A percentile compares a stretch with the other conserved stretches of the same genome.
Conservation (phyloP, 805 yeast genomes). For the Hanseniaspora clermontiae region DNA sequence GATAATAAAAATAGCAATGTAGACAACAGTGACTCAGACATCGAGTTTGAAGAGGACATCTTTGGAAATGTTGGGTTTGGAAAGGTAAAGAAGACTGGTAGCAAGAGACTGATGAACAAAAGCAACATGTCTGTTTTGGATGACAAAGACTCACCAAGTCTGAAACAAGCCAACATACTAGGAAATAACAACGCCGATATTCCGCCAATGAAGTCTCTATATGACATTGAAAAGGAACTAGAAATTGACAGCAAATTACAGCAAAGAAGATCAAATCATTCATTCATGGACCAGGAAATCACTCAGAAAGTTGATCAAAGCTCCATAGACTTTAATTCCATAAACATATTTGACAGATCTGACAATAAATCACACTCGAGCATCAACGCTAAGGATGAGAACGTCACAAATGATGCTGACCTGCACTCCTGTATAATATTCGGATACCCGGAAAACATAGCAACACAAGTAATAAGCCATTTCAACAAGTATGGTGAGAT, state of each 20-base stretch:
- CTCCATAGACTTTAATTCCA: constrained; percentile 14
- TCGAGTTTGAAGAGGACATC: constrained; percentile 12
- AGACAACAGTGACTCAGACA: constrained; percentile 6
- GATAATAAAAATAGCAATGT: background rate
- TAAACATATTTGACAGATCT: constrained; percentile 10
- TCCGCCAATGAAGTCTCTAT: constrained; percentile 32
- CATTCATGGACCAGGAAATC: constrained; percentile 15
- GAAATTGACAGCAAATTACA: constrained; percentile 18
- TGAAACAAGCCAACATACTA: constrained; percentile 15
- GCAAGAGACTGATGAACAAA: constrained; percentile 8
- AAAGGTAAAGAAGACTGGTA: constrained; percentile 2
- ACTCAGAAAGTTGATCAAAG: constrained; percentile 10
- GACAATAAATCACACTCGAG: constrained; percentile 3
- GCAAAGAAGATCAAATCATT: constrained; percentile 15
- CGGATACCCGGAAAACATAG: constrained; percentile 74
- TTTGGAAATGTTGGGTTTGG: constrained; percentile 13
- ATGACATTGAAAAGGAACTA: constrained; percentile 33
- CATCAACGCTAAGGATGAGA: background rate
- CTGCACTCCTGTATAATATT: constrained; percentile 69
- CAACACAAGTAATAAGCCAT: constrained; percentile 53
- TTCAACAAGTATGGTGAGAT: constrained; percentile 71
- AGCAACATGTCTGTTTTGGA: background rate
- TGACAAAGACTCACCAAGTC: background rate
- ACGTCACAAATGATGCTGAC: constrained; percentile 10
- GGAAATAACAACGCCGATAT: constrained; percentile 29